phyloP scores from a whole-genome alignment of 106 monocot species.

The Allium cepa region DNA sequence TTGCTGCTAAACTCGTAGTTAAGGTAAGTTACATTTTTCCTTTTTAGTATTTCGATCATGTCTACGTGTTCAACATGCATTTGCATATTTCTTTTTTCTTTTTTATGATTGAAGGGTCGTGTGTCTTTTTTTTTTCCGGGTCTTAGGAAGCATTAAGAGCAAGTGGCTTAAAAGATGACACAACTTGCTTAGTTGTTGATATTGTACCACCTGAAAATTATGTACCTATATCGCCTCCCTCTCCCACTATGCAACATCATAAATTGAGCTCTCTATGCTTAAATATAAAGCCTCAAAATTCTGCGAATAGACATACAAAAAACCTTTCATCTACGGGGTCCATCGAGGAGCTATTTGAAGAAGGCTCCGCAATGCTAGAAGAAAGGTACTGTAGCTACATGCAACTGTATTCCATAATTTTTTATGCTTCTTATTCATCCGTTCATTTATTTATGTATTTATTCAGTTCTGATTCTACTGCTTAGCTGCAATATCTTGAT shows the following conservation, averaged over 20 bases:
- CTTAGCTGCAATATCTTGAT: no score
- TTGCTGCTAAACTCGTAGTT: slow-evolving; percentile 86
- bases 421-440: no score
- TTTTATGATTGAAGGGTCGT: not conserved
- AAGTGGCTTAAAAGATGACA: slow-evolving; percentile 96
- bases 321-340: slow-evolving; percentile 52
- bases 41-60: not conserved
- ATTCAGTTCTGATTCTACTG: no score
- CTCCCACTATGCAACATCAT: slow-evolving; percentile 55
- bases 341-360: slow-evolving; percentile 91
- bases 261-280: slow-evolving; percentile 67
- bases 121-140: not conserved
- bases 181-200: slow-evolving; percentile 62
- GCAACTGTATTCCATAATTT: no score
- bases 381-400: slow-evolving; percentile 43
- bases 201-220: slow-evolving; percentile 55
- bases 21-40: slow-evolving; percentile 41
- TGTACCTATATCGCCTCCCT: slow-evolving; percentile 9
- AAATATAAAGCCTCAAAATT: slow-evolving; percentile 37
- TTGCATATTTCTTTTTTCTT: not conserved
- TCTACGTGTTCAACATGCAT: not conserved
- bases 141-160: slow-evolving; percentile 83
- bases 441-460: no score
- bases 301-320: slow-evolving; percentile 32
- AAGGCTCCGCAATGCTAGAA: slow-evolving; percentile 89